A percentile compares a stretch with the other conserved stretches of the same genome.
These are phyloP conservation scores for Fraxinus greggii DNA, from an alignment of 305 asterid genomes.

Conservation along the genomic window DNA sequence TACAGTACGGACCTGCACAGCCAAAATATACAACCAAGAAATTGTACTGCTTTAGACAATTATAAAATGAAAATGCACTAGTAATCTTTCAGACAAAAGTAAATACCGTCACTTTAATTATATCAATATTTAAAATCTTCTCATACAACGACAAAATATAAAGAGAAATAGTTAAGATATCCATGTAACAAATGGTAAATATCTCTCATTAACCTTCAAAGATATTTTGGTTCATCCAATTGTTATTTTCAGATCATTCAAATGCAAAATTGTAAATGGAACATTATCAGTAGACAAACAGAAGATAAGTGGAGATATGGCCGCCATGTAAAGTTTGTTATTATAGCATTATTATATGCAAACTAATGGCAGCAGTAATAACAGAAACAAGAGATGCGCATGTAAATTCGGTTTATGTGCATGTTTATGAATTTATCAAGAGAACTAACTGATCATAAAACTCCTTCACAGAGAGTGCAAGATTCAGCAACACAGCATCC, in stretches of 20 bases:
- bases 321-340: background rate
- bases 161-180: background rate
- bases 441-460: constrained; percentile 63
- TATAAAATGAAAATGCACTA: background rate
- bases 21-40: constrained; percentile 26
- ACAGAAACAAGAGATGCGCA: background rate
- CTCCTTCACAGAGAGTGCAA: constrained; percentile 53
- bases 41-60: background rate
- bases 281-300: background rate
- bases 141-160: background rate
- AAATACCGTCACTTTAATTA: constrained; percentile 1
- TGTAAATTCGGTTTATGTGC: background rate
- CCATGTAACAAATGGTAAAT: background rate
- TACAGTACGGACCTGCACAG: constrained; percentile 69
- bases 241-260: background rate
- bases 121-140: background rate
- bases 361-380: background rate
- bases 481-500: constrained; percentile 78
- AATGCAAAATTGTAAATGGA: background rate
- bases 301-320: background rate
- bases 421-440: constrained; percentile 14
- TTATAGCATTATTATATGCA: background rate
- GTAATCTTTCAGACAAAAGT: background rate
- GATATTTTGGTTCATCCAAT: background rate
- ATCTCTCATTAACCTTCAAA: background rate